Evolutionary conservation across 352 stramenopile species (phyloP), one percentile per base, ranked within the genome.

Genomic region (Globisporangium parvum): DNA sequence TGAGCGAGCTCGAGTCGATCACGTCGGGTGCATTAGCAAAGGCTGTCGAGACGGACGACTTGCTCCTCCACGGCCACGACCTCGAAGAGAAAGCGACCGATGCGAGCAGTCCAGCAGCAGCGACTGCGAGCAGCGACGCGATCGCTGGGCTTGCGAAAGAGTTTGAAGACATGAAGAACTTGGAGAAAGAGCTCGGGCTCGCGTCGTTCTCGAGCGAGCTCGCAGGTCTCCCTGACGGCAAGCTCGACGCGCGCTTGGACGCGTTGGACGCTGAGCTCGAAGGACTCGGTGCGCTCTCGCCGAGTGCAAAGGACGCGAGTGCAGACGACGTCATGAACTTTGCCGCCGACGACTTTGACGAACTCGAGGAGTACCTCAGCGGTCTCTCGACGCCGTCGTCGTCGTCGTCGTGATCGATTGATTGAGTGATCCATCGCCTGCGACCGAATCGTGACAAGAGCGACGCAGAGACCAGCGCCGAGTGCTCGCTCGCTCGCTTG

Each of bases 301-400:
- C 57, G n/a, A 80, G 78, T 11, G 72, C 77, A 3, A 86, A 80
- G 39, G 66, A 75, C 17, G 70, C 51, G 21, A 61, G 47, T 21
- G 62, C 57, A 0, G 77, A 87, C 26, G 81, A 91, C 51, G 76
- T 89, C 55, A 80, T 92, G 69, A 91, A 93, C 69, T 93, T 95
- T 65, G 82, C 67, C 1, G 85, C 80, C 4, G 85, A 95, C 58
- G 80, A 95, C 73, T 95, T 95, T 65, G 85, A 93, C 39, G 85
- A 95, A 57, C 66, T 95, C 24, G 85, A 95, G 64, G 77, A 95
- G 58, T 95, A 95, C 59, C 67, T 95, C 48, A 95, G 80, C 39
- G 80, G 78, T 8, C 69, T 95, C 21, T 84, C 79, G 31, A 77
- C 73, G 44, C 77, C 75, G 33, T 67, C 70, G 48, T 60, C 60